Evolutionary conservation across 148 eudicot species (phyloP).

Genomic region (Vaccinium myrtillus): DNA sequence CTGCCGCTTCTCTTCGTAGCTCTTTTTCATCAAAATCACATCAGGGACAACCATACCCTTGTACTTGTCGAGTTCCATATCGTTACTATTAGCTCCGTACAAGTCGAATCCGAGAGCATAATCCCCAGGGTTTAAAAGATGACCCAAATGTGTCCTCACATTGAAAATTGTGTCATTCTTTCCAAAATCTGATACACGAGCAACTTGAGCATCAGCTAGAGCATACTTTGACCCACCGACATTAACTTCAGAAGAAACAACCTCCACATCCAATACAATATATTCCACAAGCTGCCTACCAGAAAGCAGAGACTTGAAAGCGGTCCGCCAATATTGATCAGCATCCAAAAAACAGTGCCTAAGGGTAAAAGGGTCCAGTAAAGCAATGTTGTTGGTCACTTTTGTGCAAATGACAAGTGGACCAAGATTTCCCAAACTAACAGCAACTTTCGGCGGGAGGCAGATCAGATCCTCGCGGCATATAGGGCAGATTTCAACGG

Average conservation of each 20-base stretch:
- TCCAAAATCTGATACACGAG: constrained; percentile 69
- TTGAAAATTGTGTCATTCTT: constrained; percentile 51
- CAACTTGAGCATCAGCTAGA: constrained; percentile 62
- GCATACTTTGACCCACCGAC: constrained; percentile 60
- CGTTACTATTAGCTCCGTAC: constrained; percentile 55
- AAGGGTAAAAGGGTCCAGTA: constrained; percentile 48
- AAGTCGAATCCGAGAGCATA: constrained; percentile 75
- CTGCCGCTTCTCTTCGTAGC: constrained; percentile 67
- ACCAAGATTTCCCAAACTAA: constrained; percentile 47
- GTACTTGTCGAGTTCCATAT: constrained; percentile 61
- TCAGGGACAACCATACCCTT: constrained; percentile 55
- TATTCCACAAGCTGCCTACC: constrained; percentile 54
- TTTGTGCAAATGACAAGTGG: constrained; percentile 57
- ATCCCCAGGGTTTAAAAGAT: constrained; percentile 57
- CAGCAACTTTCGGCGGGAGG: constrained; percentile 57
- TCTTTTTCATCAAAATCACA: constrained; percentile 62
- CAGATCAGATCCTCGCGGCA: constrained; percentile 82
- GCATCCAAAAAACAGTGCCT: constrained; percentile 48
- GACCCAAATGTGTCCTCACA: constrained; percentile 66
- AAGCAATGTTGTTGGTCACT: constrained; percentile 39
- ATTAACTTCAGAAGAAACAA: constrained; percentile 40
- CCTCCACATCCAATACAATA: constrained; percentile 43
- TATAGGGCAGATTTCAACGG: constrained; percentile 68
- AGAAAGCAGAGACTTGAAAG: constrained; percentile 37
- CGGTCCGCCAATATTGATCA: constrained; percentile 51